phyloP scores from a whole-genome alignment of 805 yeast species.

The Ogataea paradorogensis region DNA sequence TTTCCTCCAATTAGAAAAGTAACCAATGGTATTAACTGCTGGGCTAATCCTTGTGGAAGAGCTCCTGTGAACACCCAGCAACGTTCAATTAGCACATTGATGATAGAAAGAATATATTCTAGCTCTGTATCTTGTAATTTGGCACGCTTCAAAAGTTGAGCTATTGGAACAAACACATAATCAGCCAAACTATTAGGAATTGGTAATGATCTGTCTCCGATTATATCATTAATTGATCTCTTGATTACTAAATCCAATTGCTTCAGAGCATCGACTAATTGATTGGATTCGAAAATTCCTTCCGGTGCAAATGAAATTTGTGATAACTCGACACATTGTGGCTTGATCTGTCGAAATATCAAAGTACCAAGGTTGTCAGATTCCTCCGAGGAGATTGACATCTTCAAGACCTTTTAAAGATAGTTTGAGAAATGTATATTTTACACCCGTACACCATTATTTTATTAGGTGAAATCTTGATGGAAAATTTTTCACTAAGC shows the following conservation, averaged over 20 bases:
- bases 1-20: constrained; percentile 46
- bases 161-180: constrained; percentile 59
- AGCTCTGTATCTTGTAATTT: constrained; percentile 43
- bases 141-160: constrained; percentile 48
- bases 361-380: constrained; percentile 9
- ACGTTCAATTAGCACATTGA: constrained; percentile 41
- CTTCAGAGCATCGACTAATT: constrained; percentile 33
- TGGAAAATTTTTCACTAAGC: constrained; percentile 5
- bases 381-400: not conserved
- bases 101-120: constrained; percentile 43
- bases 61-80: constrained; percentile 46
- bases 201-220: not conserved
- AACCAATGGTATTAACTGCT: constrained; percentile 46
- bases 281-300: constrained; percentile 30
- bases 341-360: constrained; percentile 33
- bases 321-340: constrained; percentile 44
- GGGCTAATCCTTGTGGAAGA: constrained; percentile 36
- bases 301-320: constrained; percentile 41
- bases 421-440: not conserved
- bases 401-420: not conserved
- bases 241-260: constrained; percentile 30
- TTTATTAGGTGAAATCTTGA: not conserved
- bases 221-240: constrained; percentile 5
- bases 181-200: constrained; percentile 49
- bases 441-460: not conserved